phyloP scores from a whole-genome alignment of 2,329 filamentous ascomycete species.

The Aspergillus oerlinghausenensis region DNA sequence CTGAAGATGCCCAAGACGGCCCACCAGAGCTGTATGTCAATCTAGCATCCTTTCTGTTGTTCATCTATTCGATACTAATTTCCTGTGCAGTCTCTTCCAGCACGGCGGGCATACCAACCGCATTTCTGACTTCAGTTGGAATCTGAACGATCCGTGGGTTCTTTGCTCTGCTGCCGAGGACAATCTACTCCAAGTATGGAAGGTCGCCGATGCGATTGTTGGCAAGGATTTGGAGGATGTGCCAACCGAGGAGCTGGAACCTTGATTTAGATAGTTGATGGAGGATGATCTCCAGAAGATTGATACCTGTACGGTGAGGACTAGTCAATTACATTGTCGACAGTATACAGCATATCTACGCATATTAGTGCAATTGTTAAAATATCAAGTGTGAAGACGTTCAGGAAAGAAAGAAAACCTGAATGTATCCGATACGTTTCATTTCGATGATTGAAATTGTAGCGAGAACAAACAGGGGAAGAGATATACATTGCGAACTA shows the following conservation, averaged over 20 bases:
- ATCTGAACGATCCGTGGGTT: conserved; percentile 93
- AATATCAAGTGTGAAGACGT: not conserved
- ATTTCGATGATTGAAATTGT: not conserved
- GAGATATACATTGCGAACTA: not conserved
- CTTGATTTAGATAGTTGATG: conserved; percentile 17
- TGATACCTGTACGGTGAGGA: conserved; percentile 6
- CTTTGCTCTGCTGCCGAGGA: conserved; percentile 95
- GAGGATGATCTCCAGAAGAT: conserved; percentile 43
- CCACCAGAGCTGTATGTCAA: conserved; percentile 80
- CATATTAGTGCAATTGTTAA: not conserved
- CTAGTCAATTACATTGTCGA: conserved; percentile 4
- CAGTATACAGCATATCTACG: conserved; percentile 29
- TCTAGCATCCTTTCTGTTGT: not conserved
- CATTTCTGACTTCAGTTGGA: conserved; percentile 96
- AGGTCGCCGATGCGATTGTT: conserved; percentile 76
- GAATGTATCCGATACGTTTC: not conserved
- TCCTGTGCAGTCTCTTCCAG: conserved; percentile 73
- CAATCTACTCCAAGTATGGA: conserved; percentile 94
- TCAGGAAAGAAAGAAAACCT: not conserved
- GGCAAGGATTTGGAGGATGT: conserved; percentile 71
- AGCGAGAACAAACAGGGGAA: not conserved
- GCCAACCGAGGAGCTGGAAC: conserved; percentile 71
- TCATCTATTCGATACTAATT: conserved; percentile 2
- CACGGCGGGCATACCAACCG: conserved; percentile 97
- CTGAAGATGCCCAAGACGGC: conserved; percentile 91